Evolutionary conservation across 2,329 filamentous ascomycete species (phyloP), one percentile per base, ranked within the genome.

Genomic region (Lachnellula arida): DNA sequence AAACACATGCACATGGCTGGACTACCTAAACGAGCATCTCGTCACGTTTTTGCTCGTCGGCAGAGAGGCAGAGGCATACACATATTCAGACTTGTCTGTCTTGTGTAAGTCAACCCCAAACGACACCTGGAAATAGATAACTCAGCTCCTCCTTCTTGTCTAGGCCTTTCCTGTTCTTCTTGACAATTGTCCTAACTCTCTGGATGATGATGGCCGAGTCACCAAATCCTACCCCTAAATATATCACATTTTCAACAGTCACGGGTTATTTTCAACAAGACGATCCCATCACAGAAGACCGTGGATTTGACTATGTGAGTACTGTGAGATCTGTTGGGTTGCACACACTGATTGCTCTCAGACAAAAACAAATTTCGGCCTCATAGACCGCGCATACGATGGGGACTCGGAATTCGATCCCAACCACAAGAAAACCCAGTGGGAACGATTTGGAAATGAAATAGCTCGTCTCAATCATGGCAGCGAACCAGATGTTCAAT

Each of bases 191-290:
- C 42, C 43, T 63, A 15, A 53, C 58, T 2, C 54, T 67, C 14
- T 43, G 65, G 2, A 46, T 66, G 35, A 65, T 64, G 25, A 67
- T 68, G 64, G 63, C 57, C 25, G 58, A 63, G 49, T 19, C 60
- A 23, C 49, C 56, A 32, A n/a, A 49, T 7, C 56, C 52, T 3
- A 49, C 54, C n/a, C 42, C 55, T 35, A 49, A 80, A n/a, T 54
- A 64, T 51, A 49, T 63, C 76, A 43, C 71, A 75, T 87, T 85
- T 67, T 80, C 77, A 0, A 81, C 84, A 0, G 77, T 88, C 3
- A 73, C 75, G 0, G 85, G 82, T 0, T 82, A 84, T 67, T 89
- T 88, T 63, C 72, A 81, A 23, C 86, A 89, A 65, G 85, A 88
- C 65, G 78, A 86, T 32, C 68, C 75, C 0, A 66, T 73, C 9